Conservation (phyloP, 805 yeast species). For the Helenozyma rhizophorensis region DNA sequence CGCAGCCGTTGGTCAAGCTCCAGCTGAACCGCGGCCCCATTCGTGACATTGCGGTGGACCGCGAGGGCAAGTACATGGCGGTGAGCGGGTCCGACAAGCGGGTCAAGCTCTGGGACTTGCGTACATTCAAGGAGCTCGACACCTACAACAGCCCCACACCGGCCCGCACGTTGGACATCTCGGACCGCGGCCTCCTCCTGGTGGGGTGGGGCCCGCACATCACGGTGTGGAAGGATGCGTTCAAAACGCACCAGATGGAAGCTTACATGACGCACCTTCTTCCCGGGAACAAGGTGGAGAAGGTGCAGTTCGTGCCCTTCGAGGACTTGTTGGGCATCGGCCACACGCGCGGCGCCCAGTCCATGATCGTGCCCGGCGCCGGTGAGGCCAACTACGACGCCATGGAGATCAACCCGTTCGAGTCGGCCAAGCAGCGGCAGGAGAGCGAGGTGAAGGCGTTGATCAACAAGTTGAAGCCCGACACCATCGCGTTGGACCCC, state of each 20-base stretch:
- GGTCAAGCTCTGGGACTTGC: constrained; percentile 88
- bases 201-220: constrained; percentile 97
- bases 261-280: constrained; percentile 92
- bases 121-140: constrained; percentile 75
- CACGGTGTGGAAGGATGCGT: constrained; percentile 87
- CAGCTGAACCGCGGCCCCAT: constrained; percentile 85
- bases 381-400: constrained; percentile 99
- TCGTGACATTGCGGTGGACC: constrained; percentile 75
- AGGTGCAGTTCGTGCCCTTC: constrained; percentile 78
- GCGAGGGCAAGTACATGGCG: constrained; percentile 93
- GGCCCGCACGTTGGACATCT: constrained; percentile 70
- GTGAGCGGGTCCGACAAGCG: constrained; percentile 84
- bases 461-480: constrained; percentile 85
- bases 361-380: constrained; percentile 90
- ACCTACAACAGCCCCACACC: constrained; percentile 77
- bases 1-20: constrained; percentile 78
- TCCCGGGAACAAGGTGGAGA: constrained; percentile 70
- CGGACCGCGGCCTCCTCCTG: constrained; percentile 82
- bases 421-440: constrained; percentile 88
- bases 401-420: constrained; percentile 87
- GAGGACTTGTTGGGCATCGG: constrained; percentile 96
- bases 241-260: constrained; percentile 63
- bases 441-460: constrained; percentile 83
- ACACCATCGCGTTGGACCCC: constrained; percentile 90
- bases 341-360: constrained; percentile 64